Base-by-base conservation (phyloP, 2,329 filamentous ascomycete genomes). In the Endothia cerciana region DNA sequence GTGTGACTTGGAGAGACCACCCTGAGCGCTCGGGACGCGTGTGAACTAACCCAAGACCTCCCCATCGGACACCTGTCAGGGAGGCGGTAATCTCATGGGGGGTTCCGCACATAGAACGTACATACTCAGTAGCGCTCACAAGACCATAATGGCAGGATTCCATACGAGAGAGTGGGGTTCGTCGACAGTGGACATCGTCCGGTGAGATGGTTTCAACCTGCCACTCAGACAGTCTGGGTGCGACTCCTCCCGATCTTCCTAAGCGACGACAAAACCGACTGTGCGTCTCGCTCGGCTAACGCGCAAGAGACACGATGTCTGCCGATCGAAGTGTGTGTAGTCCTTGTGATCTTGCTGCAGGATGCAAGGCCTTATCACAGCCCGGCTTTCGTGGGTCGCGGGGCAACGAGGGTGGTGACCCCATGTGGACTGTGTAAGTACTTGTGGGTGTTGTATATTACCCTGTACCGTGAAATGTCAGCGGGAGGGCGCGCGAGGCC, bases 321-420 rank as follows among this genome's bases (percentile, higher is more conserved):
- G 59, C 43, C 55, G 43, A 65, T 65, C 51, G 53, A 45, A 51
- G 60, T 60, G 60, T 56, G 25, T 63, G 25, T 63, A 51, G 45
- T 25, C 60, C 40, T 55, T 58, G 56, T 55, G 64, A 62, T 62
- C 57, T 33, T 19, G 49, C 51, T 45, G 61, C 61, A 70, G 51
- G 38, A 53, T 57, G 64, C 56, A 66, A 63, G 53, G 15, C 62
- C 17, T 40, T 47, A 49, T 59, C 62, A 58, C 62, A 43, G 28
- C 53, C 13, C 51, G 38, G 63, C 17, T 61, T 41, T 43, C 64
- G 25, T 53, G 59, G 51, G 30, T 49, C 47, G 59, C n/a, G 43
- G 38, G 40, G 40, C 38, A 60, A 40, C 57, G 17, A 30, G 36
- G 25, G 40, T 36, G 51, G 17, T n/a, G 51, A 36, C 51, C 17